phyloP scores from a whole-genome alignment of 768 basidiomycete genomes.

The Pleurotus citrinopileatus region DNA sequence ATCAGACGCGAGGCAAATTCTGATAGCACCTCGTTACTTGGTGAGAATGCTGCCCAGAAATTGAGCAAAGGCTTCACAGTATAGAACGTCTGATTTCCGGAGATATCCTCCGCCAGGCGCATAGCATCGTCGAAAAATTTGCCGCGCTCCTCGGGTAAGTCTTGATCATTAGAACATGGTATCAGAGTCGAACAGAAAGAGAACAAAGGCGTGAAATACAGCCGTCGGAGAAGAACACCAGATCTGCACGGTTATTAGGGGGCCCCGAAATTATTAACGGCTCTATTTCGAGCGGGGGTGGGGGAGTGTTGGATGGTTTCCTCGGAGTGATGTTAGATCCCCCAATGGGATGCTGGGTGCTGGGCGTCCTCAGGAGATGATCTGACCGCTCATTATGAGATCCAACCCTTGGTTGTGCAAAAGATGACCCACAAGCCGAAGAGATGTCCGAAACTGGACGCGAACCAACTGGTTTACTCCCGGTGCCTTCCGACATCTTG shows the following conservation, averaged over 20 bases:
- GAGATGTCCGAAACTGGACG: too few relatives aligned
- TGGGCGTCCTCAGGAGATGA: too few relatives aligned
- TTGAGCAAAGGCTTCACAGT: conserved; percentile 75
- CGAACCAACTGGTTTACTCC: neutral
- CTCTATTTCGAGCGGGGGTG: conserved; percentile 49
- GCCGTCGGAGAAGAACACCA: conserved; percentile 78
- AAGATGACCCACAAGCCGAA: neutral
- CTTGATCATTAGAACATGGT: conserved; percentile 29
- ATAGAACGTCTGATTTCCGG: conserved; percentile 72
- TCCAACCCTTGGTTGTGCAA: too few relatives aligned
- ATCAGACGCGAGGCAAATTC: neutral
- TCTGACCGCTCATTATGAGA: too few relatives aligned
- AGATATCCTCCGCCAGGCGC: conserved; percentile 66
- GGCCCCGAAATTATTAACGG: conserved; percentile 62
- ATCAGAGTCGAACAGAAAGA: neutral
- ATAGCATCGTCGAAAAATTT: conserved; percentile 68
- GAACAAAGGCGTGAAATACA: conserved; percentile 37
- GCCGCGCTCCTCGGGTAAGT: conserved; percentile 48
- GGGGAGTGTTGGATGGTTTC: neutral
- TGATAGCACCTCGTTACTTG: conserved; percentile 61
- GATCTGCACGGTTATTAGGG: conserved; percentile 63
- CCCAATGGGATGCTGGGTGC: neutral
- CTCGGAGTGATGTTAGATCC: neutral
- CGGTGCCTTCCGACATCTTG: neutral
- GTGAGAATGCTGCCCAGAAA: conserved; percentile 78